Conservation (phyloP, 2,329 filamentous ascomycete genomes). For the Aspergillus unguis region DNA sequence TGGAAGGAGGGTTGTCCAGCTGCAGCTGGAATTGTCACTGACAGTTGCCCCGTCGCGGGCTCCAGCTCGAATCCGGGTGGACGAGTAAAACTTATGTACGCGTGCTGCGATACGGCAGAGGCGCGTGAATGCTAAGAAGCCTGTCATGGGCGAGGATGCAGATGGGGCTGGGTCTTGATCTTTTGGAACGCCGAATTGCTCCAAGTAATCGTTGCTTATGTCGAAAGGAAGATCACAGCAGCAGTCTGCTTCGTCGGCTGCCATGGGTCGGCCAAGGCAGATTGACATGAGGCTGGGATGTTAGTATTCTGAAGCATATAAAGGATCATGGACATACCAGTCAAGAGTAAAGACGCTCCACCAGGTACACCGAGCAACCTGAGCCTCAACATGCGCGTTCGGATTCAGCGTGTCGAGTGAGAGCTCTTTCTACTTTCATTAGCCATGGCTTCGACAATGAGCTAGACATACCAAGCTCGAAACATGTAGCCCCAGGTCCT, state of each 20-base stretch:
- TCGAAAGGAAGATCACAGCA: conserved; percentile 4
- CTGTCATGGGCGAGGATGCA: not conserved
- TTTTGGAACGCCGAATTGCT: not conserved
- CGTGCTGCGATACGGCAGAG: conserved; percentile 2
- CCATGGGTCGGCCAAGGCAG: conserved; percentile 6
- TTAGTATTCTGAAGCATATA: not conserved
- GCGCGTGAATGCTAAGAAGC: not conserved
- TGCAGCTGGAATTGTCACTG: not conserved
- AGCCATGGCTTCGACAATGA: not conserved
- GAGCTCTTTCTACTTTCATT: not conserved
- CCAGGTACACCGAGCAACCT: not conserved
- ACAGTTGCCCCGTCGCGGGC: not conserved
- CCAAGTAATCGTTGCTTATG: not conserved
- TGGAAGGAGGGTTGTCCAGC: not conserved
- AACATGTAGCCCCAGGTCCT: conserved; percentile 4
- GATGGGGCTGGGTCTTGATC: not conserved
- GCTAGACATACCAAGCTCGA: not conserved
- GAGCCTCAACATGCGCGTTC: not conserved
- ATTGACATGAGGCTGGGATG: not conserved
- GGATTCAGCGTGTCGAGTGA: not conserved
- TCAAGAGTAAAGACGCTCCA: conserved; percentile 3
- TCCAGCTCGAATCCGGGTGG: not conserved
- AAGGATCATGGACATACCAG: not conserved
- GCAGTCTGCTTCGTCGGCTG: not conserved
- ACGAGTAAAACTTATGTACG: not conserved